Evolutionary conservation across 140 eudicot genomes (phyloP).

Genomic region (Ambrosia hybrid): DNA sequence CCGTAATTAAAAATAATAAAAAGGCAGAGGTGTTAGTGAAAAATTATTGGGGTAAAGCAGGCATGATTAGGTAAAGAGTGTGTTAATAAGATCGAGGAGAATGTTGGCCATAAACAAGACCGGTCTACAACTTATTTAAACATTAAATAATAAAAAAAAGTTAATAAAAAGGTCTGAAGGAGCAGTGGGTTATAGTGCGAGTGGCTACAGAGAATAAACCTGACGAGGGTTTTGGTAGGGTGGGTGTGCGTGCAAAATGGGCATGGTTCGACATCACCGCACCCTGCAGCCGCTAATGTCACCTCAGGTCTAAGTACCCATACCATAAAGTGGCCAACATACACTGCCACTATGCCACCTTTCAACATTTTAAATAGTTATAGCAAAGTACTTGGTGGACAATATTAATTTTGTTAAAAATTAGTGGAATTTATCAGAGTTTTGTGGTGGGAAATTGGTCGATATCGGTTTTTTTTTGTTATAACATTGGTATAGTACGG

Average conservation of each 20-base stretch:
- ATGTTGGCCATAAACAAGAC: constrained; percentile 58
- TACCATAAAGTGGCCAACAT: constrained; percentile 39
- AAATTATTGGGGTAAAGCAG: not conserved
- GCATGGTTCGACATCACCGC: constrained; percentile 25
- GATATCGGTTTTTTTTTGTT: too few species aligned
- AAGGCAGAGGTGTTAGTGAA: not conserved
- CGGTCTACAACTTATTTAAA: not conserved
- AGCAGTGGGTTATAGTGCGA: too few species aligned
- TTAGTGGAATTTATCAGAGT: too few species aligned
- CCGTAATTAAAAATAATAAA: not conserved
- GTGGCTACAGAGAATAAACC: constrained; percentile 25
- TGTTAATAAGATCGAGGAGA: constrained; percentile 43
- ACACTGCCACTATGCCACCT: constrained; percentile 20
- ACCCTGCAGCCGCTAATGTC: constrained; percentile 35
- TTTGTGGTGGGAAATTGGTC: too few species aligned
- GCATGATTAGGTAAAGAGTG: constrained; percentile 20
- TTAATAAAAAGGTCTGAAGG: not conserved
- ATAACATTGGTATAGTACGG: too few species aligned
- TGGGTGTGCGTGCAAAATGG: constrained; percentile 35
- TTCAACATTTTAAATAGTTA: constrained; percentile 1
- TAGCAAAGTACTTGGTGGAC: too few species aligned
- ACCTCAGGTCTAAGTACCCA: constrained; percentile 22
- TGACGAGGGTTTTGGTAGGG: constrained; percentile 16
- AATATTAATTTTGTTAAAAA: too few species aligned
- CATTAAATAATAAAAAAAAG: not conserved